Percentiles rank a stretch among this genome's conserved stretches.
These are phyloP conservation scores for Drechslera avenae DNA, from an alignment of 2,329 filamentous ascomycete genomes.

Conservation along the genomic window DNA sequence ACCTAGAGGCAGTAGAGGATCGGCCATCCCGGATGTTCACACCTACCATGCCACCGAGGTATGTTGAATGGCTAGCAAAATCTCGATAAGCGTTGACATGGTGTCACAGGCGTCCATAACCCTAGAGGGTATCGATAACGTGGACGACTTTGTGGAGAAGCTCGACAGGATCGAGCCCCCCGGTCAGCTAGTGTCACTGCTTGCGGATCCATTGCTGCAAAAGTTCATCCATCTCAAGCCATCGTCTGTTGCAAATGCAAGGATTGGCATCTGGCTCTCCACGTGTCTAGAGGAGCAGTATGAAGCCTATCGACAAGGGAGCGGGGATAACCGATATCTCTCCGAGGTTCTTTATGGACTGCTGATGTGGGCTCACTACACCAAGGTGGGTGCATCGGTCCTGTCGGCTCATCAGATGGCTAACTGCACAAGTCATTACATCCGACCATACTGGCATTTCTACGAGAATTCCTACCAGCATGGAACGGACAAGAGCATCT, in stretches of 20 bases:
- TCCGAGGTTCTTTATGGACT: slow-evolving; percentile 42
- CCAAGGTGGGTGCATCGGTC: slow-evolving; percentile 34
- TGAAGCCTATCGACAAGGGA: slow-evolving; percentile 22
- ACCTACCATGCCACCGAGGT: slow-evolving; percentile 73
- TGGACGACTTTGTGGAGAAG: slow-evolving; percentile 70
- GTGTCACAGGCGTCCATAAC: slow-evolving; percentile 48
- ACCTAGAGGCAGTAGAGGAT: slow-evolving; percentile 56
- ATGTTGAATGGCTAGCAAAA: slow-evolving; percentile 25
- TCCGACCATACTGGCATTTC: slow-evolving; percentile 38
- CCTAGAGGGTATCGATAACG: slow-evolving; percentile 78
- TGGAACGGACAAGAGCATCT: slow-evolving; percentile 46
- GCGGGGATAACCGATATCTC: slow-evolving; percentile 26
- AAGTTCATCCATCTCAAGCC: slow-evolving; percentile 68
- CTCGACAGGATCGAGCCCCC: slow-evolving; percentile 81
- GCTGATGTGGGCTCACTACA: slow-evolving; percentile 40
- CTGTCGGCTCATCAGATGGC: neutral
- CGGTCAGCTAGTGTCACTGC: slow-evolving; percentile 77
- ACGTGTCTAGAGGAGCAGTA: slow-evolving; percentile 47
- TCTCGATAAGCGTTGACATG: slow-evolving; percentile 12
- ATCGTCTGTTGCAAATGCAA: slow-evolving; percentile 29
- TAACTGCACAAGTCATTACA: slow-evolving; percentile 38
- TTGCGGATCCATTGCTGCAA: slow-evolving; percentile 77
- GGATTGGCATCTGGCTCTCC: slow-evolving; percentile 48
- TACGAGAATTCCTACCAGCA: slow-evolving; percentile 41
- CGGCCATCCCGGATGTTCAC: slow-evolving; percentile 68